These are phyloP conservation scores for Talaromyces adpressus DNA, from an alignment of 495 filamentous ascomycete species.

Conservation along the genomic window DNA sequence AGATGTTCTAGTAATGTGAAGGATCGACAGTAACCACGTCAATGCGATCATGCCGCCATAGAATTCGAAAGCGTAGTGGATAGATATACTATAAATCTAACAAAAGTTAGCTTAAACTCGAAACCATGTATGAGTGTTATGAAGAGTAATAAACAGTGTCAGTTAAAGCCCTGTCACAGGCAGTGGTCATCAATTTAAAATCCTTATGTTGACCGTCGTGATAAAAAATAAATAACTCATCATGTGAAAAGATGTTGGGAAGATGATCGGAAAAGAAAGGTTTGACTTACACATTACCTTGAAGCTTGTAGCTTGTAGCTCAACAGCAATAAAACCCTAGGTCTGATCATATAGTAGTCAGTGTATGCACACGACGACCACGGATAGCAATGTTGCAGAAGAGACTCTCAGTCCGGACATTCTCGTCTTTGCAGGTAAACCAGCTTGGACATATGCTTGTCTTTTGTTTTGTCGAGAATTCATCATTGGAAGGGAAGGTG, in stretches of 20 bases:
- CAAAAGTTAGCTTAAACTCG: background rate
- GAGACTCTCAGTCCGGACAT: slow-evolving; percentile 37
- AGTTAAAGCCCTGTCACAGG: slow-evolving; percentile 83
- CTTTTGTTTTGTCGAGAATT: slow-evolving; percentile 40
- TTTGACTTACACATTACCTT: slow-evolving; percentile 14
- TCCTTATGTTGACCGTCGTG: slow-evolving; percentile 97
- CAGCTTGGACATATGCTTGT: slow-evolving; percentile 58
- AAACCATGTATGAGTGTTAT: background rate
- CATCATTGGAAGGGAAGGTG: slow-evolving; percentile 33
- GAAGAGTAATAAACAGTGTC: slow-evolving; percentile 28
- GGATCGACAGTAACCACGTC: background rate
- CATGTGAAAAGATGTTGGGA: slow-evolving; percentile 41
- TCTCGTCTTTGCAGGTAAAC: slow-evolving; percentile 42
- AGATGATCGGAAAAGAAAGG: slow-evolving; percentile 6
- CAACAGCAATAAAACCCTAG: background rate
- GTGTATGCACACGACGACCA: background rate
- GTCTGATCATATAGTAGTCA: background rate
- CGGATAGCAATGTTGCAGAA: background rate
- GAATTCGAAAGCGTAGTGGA: background rate
- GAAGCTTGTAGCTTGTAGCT: background rate
- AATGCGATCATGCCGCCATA: background rate
- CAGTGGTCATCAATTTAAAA: slow-evolving; percentile 81
- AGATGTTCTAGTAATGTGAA: background rate
- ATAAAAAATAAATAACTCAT: slow-evolving; percentile 70
- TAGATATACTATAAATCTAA: background rate